phyloP scores from a whole-genome alignment of 768 basidiomycete species.

The Russula sp. region DNA sequence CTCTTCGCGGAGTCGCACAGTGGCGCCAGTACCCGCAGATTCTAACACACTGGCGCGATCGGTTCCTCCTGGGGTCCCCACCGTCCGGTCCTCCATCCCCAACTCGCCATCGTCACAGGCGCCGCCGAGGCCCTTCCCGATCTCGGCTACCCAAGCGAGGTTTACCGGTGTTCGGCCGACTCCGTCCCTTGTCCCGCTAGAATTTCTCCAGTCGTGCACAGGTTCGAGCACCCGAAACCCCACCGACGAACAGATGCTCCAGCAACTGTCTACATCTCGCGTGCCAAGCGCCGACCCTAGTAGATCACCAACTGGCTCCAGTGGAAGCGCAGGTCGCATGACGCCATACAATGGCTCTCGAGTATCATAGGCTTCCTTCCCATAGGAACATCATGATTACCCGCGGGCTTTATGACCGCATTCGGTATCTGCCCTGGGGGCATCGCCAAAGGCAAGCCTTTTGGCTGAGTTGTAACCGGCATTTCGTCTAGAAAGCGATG shows the following conservation, averaged over 20 bases:
- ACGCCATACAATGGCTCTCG: constrained; percentile 2
- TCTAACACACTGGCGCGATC: background rate
- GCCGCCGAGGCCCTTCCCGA: background rate
- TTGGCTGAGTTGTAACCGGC: no score
- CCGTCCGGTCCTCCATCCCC: background rate
- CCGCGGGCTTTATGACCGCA: background rate
- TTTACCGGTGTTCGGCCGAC: background rate
- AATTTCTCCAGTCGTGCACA: constrained; percentile 12
- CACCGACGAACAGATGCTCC: constrained; percentile 13
- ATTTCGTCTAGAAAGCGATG: background rate
- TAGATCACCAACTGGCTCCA: background rate
- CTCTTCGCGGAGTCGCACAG: background rate
- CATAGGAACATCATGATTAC: background rate
- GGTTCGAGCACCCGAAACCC: constrained; percentile 10
- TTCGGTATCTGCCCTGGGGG: background rate
- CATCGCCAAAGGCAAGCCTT: background rate
- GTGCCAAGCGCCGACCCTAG: constrained; percentile 2
- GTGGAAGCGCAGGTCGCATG: background rate
- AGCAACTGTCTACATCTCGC: constrained; percentile 14
- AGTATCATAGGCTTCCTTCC: background rate
- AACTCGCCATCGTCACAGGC: background rate
- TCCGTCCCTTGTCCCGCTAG: constrained; percentile 19
- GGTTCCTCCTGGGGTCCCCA: background rate
- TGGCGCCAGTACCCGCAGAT: background rate
- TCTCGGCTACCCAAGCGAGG: background rate